These are phyloP conservation scores for Delonix regia DNA, from an alignment of 306 rosid genomes.

Conservation along the genomic window DNA sequence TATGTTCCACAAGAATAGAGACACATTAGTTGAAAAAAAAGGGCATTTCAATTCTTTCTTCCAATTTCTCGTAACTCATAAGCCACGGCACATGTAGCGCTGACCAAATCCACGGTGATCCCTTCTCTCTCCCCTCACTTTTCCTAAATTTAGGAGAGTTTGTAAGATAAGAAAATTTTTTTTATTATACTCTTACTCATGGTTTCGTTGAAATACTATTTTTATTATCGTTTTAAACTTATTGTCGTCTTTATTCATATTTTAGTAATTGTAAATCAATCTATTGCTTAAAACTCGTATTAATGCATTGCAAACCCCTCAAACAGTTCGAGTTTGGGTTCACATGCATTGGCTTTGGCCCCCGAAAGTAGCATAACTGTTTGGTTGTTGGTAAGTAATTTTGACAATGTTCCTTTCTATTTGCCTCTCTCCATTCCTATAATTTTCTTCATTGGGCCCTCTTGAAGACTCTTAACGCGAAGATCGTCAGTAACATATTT, in stretches of 20 bases:
- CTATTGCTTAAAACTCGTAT: no score
- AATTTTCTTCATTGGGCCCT: not conserved
- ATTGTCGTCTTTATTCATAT: not conserved
- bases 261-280: not conserved
- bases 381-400: not conserved
- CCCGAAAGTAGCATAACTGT: not conserved
- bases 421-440: not conserved
- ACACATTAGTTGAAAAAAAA: no score
- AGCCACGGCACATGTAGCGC: no score
- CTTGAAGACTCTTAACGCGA: slow-evolving; percentile 14
- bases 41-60: not conserved
- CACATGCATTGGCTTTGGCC: not conserved
- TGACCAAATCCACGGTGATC: no score
- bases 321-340: no score
- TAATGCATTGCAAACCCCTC: no score
- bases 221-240: not conserved
- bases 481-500: not conserved
- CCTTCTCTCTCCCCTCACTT: no score
- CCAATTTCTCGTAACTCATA: not conserved
- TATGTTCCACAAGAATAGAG: not conserved
- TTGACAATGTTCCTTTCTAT: not conserved
- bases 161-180: no score
- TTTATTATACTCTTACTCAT: no score
- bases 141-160: no score
- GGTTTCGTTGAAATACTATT: not conserved